Base-by-base conservation (phyloP, 495 filamentous ascomycete genomes). In the Hyaloscypha hepaticicola region DNA sequence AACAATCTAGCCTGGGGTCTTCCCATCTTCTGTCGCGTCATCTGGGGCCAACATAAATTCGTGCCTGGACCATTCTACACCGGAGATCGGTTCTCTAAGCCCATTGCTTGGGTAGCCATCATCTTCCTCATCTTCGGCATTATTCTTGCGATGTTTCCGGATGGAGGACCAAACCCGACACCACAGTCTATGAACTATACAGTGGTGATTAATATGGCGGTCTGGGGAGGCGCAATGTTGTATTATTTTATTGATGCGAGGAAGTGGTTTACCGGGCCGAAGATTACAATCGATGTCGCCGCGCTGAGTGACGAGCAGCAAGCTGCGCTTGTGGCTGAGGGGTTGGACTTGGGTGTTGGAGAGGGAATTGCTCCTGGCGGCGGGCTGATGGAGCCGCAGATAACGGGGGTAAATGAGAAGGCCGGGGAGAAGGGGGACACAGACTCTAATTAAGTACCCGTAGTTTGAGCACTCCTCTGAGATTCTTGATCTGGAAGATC, bases 201-300 rank as follows among this genome's bases (percentile, higher is more conserved):
- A 60, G 73, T 80, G 26, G 73, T 82, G 5, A 78, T 83, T 8
- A 83, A 89, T 70, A 76, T 74, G 3, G 81, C 85, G 14, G 84
- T 89, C 5, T 89, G 87, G 87, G 66, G 79, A 16, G 85, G 85
- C 0, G 78, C 82, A 6, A 73, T 88, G 67, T n/a, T 73, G 14
- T 90, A 89, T 70, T 89, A 88, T 71, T 80, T 83, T 69, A 66
- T 88, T 0, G 81, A 81, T 41, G 88, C 87, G 0, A 76, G 77
- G 25, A 85, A 84, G 58, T 89, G 88, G 86, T 90, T 88, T 66
- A 85, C 80, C 19, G 88, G 88, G 0, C 88, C 88, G 0, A 84
- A 82, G 68, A 80, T 87, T 69, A 90, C 87, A 25, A 69, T 88
- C 21, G 78, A 85, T 64, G 66, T 65, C 7, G 58, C 62, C n/a